Conservation (phyloP, 2,329 filamentous ascomycete species). For the Ophiostoma triangulosporum region DNA sequence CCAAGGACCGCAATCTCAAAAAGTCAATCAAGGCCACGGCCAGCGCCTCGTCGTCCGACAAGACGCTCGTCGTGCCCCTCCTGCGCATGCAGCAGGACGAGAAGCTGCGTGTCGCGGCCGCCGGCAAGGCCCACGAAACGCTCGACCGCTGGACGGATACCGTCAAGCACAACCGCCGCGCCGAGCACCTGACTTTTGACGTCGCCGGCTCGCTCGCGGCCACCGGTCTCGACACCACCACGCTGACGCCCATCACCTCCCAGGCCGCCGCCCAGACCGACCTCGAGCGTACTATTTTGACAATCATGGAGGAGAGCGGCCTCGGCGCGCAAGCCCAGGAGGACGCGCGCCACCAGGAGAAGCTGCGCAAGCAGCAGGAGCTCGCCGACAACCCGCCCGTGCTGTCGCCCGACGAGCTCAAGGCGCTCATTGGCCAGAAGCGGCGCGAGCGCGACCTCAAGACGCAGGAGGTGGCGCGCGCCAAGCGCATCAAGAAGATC, state of each 20-base stretch:
- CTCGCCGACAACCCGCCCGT: constrained; percentile 52
- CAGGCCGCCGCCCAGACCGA: constrained; percentile 56
- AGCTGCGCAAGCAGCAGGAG: constrained; percentile 43
- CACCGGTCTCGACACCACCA: constrained; percentile 38
- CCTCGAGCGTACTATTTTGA: constrained; percentile 73
- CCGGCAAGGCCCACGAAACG: constrained; percentile 82
- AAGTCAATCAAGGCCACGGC: constrained; percentile 57
- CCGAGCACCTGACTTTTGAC: constrained; percentile 82
- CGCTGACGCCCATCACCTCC: constrained; percentile 45
- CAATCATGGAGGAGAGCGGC: constrained; percentile 82
- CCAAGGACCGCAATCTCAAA: constrained; percentile 33
- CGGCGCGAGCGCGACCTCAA: constrained; percentile 71
- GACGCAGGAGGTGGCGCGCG: constrained; percentile 76
- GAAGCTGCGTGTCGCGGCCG: constrained; percentile 68
- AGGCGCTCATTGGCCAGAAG: constrained; percentile 58
- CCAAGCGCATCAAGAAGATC: constrained; percentile 95
- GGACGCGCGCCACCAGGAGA: constrained; percentile 26
- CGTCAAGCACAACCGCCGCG: constrained; percentile 82
- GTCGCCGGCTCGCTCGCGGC: constrained; percentile 57
- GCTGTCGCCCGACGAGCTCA: constrained; percentile 57
- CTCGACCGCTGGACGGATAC: constrained; percentile 87
- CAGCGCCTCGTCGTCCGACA: constrained; percentile 45
- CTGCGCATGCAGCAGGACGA: constrained; percentile 77
- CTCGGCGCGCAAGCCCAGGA: constrained; percentile 36
- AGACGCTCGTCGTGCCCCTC: constrained; percentile 70